Conservation (phyloP, 106 monocot genomes). For the Triglochin maritima region DNA sequence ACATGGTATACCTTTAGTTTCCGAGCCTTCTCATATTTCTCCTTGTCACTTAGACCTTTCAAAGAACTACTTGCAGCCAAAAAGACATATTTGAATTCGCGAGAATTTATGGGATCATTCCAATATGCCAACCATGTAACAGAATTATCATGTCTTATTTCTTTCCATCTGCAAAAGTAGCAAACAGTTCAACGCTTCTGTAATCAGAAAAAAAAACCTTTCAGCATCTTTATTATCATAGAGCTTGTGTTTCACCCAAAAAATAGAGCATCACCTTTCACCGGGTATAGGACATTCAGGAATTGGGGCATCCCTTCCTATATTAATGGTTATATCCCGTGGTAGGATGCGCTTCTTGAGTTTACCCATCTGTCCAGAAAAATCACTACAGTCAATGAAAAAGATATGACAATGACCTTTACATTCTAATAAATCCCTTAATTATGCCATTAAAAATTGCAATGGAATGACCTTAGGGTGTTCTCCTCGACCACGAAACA, state of each 20-base stretch:
- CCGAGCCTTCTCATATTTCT: slow-evolving; percentile 93
- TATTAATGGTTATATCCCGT: slow-evolving; percentile 90
- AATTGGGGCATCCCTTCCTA: slow-evolving; percentile 64
- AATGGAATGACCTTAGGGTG: slow-evolving; percentile 68
- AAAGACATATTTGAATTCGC: slow-evolving; percentile 93
- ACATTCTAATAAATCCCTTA: not conserved
- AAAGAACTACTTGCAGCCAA: slow-evolving; percentile 89
- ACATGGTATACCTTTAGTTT: slow-evolving; percentile 56
- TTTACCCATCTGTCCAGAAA: slow-evolving; percentile 70
- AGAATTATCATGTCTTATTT: slow-evolving; percentile 83
- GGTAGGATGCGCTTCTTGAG: slow-evolving; percentile 81
- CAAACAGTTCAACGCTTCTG: not conserved
- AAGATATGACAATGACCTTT: not conserved
- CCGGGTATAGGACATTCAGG: slow-evolving; percentile 95
- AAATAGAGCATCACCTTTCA: slow-evolving; percentile 27
- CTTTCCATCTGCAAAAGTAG: slow-evolving; percentile 67
- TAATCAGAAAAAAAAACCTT: too few species aligned
- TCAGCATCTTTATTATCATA: too few species aligned
- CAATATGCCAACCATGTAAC: slow-evolving; percentile 98
- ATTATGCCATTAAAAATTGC: too few species aligned
- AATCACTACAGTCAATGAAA: too few species aligned
- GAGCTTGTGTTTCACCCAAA: too few species aligned
- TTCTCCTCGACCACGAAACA: slow-evolving; percentile 97
- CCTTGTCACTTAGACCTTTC: slow-evolving; percentile 94
- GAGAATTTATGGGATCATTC: slow-evolving; percentile 88